phyloP scores from a whole-genome alignment of 2,329 filamentous ascomycete species.

The Scopulariopsis brevicaulis region DNA sequence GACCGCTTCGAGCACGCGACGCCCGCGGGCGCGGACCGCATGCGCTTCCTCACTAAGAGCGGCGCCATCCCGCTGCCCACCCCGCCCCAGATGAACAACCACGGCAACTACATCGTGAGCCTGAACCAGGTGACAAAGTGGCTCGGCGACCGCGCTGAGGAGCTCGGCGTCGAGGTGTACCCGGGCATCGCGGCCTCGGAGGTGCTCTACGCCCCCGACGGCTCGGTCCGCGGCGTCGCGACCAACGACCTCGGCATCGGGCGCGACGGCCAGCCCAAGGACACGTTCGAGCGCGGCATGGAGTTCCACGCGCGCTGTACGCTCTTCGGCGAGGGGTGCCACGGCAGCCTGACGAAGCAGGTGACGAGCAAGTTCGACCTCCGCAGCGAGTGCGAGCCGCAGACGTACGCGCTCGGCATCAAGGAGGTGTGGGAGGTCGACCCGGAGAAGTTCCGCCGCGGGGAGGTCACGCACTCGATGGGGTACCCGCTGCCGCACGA shows the following conservation, averaged over 20 bases:
- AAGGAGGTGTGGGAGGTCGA: constrained; percentile 98
- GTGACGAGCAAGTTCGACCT: constrained; percentile 91
- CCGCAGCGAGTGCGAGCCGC: constrained; percentile 76
- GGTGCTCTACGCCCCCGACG: constrained; percentile 76
- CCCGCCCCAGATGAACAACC: constrained; percentile 95
- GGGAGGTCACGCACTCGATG: constrained; percentile 79
- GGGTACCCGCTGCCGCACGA: constrained; percentile 82
- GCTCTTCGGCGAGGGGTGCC: constrained; percentile 87
- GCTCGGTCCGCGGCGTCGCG: constrained; percentile 84
- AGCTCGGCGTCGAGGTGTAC: constrained; percentile 90
- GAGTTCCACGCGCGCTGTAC: constrained; percentile 92
- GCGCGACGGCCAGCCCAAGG: constrained; percentile 73
- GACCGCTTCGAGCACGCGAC: constrained; percentile 81
- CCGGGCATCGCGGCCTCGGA: constrained; percentile 93
- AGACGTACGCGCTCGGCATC: constrained; percentile 88
- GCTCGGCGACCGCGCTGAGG: constrained; percentile 93
- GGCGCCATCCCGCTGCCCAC: constrained; percentile 69
- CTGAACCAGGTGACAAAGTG: constrained; percentile 92
- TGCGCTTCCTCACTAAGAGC: constrained; percentile 87
- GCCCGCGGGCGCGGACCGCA: constrained; percentile 70
- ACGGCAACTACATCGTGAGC: constrained; percentile 95
- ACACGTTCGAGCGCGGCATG: constrained; percentile 92
- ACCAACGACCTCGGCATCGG: constrained; percentile 89
- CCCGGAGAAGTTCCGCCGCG: constrained; percentile 83
- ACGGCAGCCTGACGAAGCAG: constrained; percentile 91